Percentiles rank a stretch among this genome's conserved stretches.
phyloP scores from a whole-genome alignment of 768 basidiomycete genomes.

The Mycena filopes region DNA sequence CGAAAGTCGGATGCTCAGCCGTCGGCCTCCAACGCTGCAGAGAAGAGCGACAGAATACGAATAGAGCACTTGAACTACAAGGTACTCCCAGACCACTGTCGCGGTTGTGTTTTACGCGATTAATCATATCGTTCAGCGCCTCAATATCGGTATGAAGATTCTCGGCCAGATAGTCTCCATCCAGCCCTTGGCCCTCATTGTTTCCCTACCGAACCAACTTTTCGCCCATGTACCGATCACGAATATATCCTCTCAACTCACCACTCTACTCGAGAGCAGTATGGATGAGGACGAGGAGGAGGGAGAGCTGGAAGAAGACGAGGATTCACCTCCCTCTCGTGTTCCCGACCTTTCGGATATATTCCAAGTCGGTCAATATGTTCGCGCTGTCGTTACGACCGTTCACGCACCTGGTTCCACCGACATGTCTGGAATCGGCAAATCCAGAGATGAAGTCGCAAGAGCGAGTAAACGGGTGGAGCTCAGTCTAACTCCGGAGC shows the following conservation, averaged over 20 bases:
- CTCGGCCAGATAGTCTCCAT: conserved; percentile 89
- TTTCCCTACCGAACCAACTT: conserved; percentile 96
- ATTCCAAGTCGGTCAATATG: conserved; percentile 87
- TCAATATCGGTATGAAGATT: conserved; percentile 86
- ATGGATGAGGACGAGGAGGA: conserved; percentile 61
- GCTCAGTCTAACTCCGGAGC: conserved; percentile 83
- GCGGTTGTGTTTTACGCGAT: conserved; percentile 5
- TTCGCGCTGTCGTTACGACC: conserved; percentile 79
- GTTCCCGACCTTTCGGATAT: conserved; percentile 80
- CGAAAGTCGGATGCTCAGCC: conserved; percentile 56
- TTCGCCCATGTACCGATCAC: conserved; percentile 95
- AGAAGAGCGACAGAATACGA: conserved; percentile 69
- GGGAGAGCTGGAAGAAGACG: conserved; percentile 59
- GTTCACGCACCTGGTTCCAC: conserved; percentile 75
- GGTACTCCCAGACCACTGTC: conserved; percentile 50
- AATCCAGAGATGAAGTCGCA: conserved; percentile 72
- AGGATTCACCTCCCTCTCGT: conserved; percentile 51
- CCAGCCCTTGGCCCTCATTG: conserved; percentile 87
- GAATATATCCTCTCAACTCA: conserved; percentile 85
- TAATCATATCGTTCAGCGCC: conserved; percentile 61
- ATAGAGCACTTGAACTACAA: conserved; percentile 96
- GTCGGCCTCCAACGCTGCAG: conserved; percentile 43
- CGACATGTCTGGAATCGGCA: conserved; percentile 65
- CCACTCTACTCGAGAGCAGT: conserved; percentile 71
- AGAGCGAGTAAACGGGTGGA: conserved; percentile 84